phyloP scores from a whole-genome alignment of 306 rosid species.

The Begonia masoniana region DNA sequence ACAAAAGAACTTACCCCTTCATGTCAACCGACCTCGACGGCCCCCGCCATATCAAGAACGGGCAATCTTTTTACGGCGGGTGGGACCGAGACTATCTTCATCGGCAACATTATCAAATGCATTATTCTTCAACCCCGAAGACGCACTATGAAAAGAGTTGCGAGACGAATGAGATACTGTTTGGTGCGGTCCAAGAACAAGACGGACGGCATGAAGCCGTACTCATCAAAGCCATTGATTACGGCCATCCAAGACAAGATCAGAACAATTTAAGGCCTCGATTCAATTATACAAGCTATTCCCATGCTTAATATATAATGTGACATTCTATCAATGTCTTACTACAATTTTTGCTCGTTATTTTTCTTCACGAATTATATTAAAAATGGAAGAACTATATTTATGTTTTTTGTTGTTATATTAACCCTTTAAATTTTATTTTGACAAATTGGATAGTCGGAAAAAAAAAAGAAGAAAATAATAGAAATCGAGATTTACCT shows the following conservation, averaged over 20 bases:
- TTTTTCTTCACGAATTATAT: no score
- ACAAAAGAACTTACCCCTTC: slow-evolving; percentile 37
- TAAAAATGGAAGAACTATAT: no score
- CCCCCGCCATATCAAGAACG: slow-evolving; percentile 40
- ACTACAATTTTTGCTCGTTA: no score
- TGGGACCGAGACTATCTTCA: slow-evolving; percentile 48
- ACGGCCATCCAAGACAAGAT: slow-evolving; percentile 54
- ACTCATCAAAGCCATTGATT: slow-evolving; percentile 88
- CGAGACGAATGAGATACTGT: slow-evolving; percentile 85
- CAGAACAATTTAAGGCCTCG: slow-evolving; percentile 68
- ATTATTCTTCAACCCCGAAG: slow-evolving; percentile 50
- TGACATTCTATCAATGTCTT: no score
- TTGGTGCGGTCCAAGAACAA: slow-evolving; percentile 94
- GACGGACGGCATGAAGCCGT: slow-evolving; percentile 75
- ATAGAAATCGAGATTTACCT: no score
- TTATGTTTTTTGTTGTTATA: no score
- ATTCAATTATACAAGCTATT: slow-evolving; percentile 44
- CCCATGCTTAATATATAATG: slow-evolving; percentile 22
- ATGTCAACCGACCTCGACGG: slow-evolving; percentile 55
- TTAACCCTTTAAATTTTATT: no score
- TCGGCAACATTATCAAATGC: slow-evolving; percentile 48
- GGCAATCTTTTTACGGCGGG: slow-evolving; percentile 27
- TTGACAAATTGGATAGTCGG: no score
- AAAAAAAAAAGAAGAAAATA: no score
- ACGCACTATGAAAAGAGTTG: slow-evolving; percentile 58